A percentile compares a stretch with the other conserved stretches of the same genome.
These are phyloP conservation scores for Neocucurbitaria cava DNA, from an alignment of 2,329 filamentous ascomycete genomes.

Conservation along the genomic window DNA sequence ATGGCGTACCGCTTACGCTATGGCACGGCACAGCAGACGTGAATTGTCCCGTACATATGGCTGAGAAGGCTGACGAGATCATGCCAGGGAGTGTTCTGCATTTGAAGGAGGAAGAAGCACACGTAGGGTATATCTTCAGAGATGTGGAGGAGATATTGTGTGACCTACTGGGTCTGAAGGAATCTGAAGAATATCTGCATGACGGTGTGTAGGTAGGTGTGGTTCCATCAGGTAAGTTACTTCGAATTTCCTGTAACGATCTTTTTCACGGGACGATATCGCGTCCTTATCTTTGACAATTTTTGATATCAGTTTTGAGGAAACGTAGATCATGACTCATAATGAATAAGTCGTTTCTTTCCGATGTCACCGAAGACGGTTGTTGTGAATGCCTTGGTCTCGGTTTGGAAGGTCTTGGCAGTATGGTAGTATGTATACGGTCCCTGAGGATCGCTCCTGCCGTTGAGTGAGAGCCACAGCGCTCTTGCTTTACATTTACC, in stretches of 20 bases:
- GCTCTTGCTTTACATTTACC: no score
- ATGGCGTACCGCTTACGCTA: constrained; percentile 29
- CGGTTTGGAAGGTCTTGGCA: no score
- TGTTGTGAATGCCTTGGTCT: no score
- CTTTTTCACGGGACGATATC: background rate
- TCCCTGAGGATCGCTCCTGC: no score
- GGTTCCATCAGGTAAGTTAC: background rate
- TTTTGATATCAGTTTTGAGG: no score
- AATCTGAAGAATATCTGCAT: background rate
- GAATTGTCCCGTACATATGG: constrained; percentile 34
- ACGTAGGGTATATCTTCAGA: constrained; percentile 31
- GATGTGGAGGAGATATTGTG: constrained; percentile 31
- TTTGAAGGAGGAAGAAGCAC: constrained; percentile 34
- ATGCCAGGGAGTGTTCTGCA: constrained; percentile 29
- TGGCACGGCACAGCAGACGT: constrained; percentile 46
- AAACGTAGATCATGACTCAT: background rate
- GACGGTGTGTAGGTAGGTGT: background rate
- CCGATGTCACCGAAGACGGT: no score
- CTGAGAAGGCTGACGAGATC: constrained; percentile 28
- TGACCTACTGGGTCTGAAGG: constrained; percentile 21
- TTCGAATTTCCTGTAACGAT: background rate
- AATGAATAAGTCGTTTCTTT: no score
- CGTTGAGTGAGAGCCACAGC: no score
- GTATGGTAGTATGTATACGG: no score
- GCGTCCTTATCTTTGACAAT: no score